Base-by-base conservation (phyloP, 1,284 basidiomycete genomes). In the Ustilago hordei region DNA sequence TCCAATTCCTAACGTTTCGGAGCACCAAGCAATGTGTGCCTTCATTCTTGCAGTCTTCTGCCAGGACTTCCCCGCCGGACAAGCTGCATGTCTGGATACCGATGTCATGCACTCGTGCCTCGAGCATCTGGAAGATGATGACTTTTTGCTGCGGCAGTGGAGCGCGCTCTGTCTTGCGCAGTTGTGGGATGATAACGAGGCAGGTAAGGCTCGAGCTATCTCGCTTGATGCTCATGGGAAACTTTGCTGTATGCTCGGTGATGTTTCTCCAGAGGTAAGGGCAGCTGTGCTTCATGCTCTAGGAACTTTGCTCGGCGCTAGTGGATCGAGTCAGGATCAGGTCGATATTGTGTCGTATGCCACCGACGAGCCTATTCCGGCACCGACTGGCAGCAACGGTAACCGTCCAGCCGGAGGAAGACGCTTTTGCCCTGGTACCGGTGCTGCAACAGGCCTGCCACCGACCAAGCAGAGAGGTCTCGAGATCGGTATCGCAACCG, bases 11-110 rank as follows among this genome's bases (percentile, higher is more conserved):
- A 98, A 99, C 87, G 91, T 92, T 57, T 93, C 94, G 15, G 96
- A 99, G 86, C 95, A 99, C 86, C 94, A 95, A 69, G 96, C 96
- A 0, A 99, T 99, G 96, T 99, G 95, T 84, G 94, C 95, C 0
- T 99, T 98, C 87, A 95, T 98, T 80, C 91, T 99, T 28, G 91
- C 93, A n/a, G 92, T 95, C 34, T 92, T 98, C 69, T 93, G 93
- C 63, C 92, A 96, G 28, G 95, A 95, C 81, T 95, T 93, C 85
- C 90, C 91, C 8, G 90, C 90, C 0, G 96, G 95, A 2, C 95
- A 99, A 86, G 90, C 90, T 60, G 94, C 93, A 0, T 96, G 94
- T 85, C 91, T 93, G 87, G 89, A 90, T 65, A 93, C 94, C 75
- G 90, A 91, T 32, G 94, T 98, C 0, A 95, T 99, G 82, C 93